Evolutionary conservation across 371 early-diverging fungal species (phyloP), one percentile per base, ranked within the genome.

Genomic region (Mucor lusitanicus): DNA sequence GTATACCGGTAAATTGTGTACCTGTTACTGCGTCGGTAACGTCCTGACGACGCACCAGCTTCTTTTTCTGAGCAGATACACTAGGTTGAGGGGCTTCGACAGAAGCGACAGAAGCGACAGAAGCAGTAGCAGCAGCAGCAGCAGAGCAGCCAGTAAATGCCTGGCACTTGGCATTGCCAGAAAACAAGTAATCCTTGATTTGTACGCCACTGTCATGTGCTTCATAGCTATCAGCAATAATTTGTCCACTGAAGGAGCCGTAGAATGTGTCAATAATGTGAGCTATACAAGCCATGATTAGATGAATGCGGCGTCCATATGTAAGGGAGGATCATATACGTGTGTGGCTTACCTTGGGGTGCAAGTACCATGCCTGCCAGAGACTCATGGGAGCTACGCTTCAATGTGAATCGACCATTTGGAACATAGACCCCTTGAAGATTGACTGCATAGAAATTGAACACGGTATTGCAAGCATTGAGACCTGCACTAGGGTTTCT

Each of bases 161-260:
- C 11, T 67, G 61, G 19, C 67, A 67, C 32, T 61, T 27, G 15
- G 40, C 55, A 32, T 40, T 48, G 17, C 68, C 63, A 27, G 63
- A 46, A 21, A 63, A 42, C 17, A 48, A 13, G 7, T 63, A 68
- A 23, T 68, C 68, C 4, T 62, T 57, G n/a, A 68, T 68, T 28
- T 44, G 63, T 27, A 62, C 17, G 28, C 17, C 19, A 50, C 46
- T 58, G 19, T 32, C 59, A 12, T 44, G 21, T 13, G 63, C 30
- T 63, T 68, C 63, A 30, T 68, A 68, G 3, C 48, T 48, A n/a
- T 46, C 44, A 37, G 63, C 68, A 50, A 68, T 68, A 13, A 68
- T 4, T 19, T 68, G 68, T 19, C 68, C 68, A 46, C 48, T 46
- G 58, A 68, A 68, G 13, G 68, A 57, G n/a, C 68, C 68, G 23